Base-by-base conservation (phyloP, 495 filamentous ascomycete species). In the Talaromyces trachyspermus region DNA sequence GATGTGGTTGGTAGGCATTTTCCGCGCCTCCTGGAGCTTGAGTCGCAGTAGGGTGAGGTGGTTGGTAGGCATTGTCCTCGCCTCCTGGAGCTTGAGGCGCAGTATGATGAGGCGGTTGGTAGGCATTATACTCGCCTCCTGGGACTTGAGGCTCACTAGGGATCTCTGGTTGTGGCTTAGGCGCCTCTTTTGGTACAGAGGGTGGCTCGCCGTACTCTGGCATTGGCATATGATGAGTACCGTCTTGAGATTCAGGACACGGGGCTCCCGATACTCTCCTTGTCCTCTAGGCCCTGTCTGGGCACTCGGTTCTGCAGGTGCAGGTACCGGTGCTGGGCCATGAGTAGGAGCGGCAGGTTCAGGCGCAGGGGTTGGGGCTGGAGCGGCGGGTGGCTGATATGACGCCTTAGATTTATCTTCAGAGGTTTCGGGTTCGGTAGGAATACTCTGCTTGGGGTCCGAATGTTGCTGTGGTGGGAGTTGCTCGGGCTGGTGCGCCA, bases 401-500 rank as follows among this genome's bases (percentile, higher is more conserved):
- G 33, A 12, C 33, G 33, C n/a, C 1, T 2, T 17, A 2, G 33
- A 17, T 6, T n/a, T n/a, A 32, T n/a, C 33, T 37, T 37, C 33
- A 2, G 33, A 7, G 9, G 9, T 7, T 2, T 12, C n/a, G 7
- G 35, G 19, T 11, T 35, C 44, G 9, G 17, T 30, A 17, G 44
- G 44, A 35, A 30, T 18, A 9, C 19, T 11, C 18, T 46, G 44
- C 44, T 36, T 19, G 12, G 44, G 44, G 9, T 46, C 44, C 4
- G 44, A 46, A 19, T 46, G 44, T 22, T 46, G 44, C 12, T 33
- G 27, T 3, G 44, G 44, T n/a, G 44, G 44, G n/a, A 46, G 29
- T 10, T 46, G 44, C 32, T 37, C 19, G 19, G 44, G 44, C 7
- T 36, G 27, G 17, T 46, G 44, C 44, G 35, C 29, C 17, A 24